Evolutionary conservation across 208 protist genomes (phyloP), one percentile per base, ranked within the genome.

Genomic region (Leptomonas seymouri): DNA sequence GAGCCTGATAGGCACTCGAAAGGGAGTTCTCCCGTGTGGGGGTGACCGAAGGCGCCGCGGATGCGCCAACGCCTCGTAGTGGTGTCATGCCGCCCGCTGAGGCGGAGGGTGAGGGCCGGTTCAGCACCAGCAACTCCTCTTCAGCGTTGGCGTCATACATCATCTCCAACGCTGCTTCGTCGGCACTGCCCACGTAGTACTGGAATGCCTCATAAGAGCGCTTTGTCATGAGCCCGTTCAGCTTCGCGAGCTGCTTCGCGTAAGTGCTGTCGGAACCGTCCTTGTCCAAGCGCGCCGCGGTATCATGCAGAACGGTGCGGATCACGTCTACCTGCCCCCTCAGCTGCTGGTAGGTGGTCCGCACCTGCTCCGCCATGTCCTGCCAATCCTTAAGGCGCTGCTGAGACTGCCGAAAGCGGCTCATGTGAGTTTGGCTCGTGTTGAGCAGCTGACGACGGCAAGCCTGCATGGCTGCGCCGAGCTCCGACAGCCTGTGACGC

Each of bases 341-440:
- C 15, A 81, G 75, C 68, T 87, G 81, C 14, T 81, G 51, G 36
- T 63, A 42, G 16, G 65, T 76, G 48, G 59, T 59, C 23, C 75
- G 78, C 60, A 71, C 45, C 28, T 65, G 39, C 28, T 55, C 66
- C 12, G 67, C 70, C 54, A 90, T 80, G 20, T 79, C 75, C 36
- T 90, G 81, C 85, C 85, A 90, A 55, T 90, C 85, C 59, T 74
- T 74, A 11, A 90, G 70, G 5, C 74, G 71, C 55, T 90, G 85
- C 50, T 79, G 78, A 18, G 85, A 27, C 34, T 87, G 74, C 15
- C 75, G 84, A 44, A 86, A 78, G 27, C 71, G 71, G 9, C 71
- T 69, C 0, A 65, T 49, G 50, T 90, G 84, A 6, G 65, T 42
- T 12, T 78, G 71, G 4, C 68, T 66, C 14, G 69, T 72, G 58